Percentiles rank a stretch among this genome's conserved stretches.
These are phyloP conservation scores for Anastatica hierochuntica DNA, from an alignment of 345 rosid species.

Conservation along the genomic window DNA sequence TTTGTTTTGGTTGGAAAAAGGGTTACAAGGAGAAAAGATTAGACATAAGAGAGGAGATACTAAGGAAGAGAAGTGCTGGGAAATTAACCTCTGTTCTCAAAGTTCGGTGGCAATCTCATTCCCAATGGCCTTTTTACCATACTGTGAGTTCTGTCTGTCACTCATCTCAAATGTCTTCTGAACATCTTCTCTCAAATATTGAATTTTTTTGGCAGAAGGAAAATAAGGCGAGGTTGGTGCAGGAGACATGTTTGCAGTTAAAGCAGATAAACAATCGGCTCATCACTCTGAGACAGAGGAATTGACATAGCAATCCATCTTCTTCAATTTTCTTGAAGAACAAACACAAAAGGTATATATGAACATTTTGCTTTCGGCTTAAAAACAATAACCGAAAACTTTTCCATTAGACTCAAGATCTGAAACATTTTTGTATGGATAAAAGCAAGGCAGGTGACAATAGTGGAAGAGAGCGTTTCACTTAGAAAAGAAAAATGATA, in stretches of 20 bases:
- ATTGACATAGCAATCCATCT: conserved; percentile 94
- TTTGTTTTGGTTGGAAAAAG: conserved; percentile 25
- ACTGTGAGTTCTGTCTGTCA: conserved; percentile 47
- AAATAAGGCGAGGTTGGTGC: conserved; percentile 90
- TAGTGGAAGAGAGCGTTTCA: conserved; percentile 42
- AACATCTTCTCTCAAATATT: not conserved
- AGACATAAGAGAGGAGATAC: conserved; percentile 90
- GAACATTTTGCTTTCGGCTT: not conserved
- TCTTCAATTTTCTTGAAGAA: no score
- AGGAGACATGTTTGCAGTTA: conserved; percentile 90
- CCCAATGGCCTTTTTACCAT: conserved; percentile 99
- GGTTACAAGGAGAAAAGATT: conserved; percentile 94
- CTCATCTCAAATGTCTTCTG: not conserved
- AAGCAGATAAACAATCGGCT: conserved; percentile 99
- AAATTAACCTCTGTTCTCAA: conserved; percentile 85
- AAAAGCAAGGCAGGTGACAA: conserved; percentile 95
- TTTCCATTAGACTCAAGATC: no score
- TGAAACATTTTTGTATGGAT: conserved; percentile 39
- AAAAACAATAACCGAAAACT: not conserved
- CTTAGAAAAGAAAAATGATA: no score
- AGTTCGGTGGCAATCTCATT: no score
- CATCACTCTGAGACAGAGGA: conserved; percentile 94
- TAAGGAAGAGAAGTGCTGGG: conserved; percentile 97
- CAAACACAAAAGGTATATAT: conserved; percentile 85
- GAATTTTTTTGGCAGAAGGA: conserved; percentile 64